Conservation (phyloP, 163 green algal species). For the Coccomyxa subellipsoidea region DNA sequence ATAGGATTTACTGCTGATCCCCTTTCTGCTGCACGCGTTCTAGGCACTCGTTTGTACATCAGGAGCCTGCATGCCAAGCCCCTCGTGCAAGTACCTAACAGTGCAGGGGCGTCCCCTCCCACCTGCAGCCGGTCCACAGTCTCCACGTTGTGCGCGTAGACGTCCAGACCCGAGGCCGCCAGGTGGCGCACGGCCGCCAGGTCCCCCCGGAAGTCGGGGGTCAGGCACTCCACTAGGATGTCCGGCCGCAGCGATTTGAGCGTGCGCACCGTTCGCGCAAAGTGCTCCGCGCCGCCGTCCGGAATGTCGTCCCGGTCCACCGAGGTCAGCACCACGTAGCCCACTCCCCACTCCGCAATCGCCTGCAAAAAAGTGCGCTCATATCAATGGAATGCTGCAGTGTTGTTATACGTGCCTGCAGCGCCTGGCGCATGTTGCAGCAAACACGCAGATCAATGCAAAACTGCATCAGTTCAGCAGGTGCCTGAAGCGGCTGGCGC, state of each 20-base stretch:
- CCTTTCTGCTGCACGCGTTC: too few relatives aligned
- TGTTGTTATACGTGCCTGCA: too few relatives aligned
- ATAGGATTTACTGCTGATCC: too few relatives aligned
- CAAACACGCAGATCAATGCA: too few relatives aligned
- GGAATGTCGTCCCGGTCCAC: conserved; percentile 97
- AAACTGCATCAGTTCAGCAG: too few relatives aligned
- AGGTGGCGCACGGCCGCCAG: conserved; percentile 62
- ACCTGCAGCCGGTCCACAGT: conserved; percentile 71
- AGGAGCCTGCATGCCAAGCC: too few relatives aligned
- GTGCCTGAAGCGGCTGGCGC: too few relatives aligned
- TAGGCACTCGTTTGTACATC: too few relatives aligned
- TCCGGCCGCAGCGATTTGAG: conserved; percentile 62
- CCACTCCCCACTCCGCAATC: conserved; percentile 61
- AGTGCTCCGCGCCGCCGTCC: conserved; percentile 82
- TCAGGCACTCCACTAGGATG: conserved; percentile 85
- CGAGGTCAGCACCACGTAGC: conserved; percentile 96
- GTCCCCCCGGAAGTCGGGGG: conserved; percentile 89
- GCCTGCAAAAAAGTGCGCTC: conserved; percentile 15
- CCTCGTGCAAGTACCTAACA: too few relatives aligned
- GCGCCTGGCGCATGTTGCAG: too few relatives aligned
- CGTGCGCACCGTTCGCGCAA: conserved; percentile 68
- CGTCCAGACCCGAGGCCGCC: conserved; percentile 85
- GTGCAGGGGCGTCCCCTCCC: neutral
- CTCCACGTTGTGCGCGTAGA: conserved; percentile 99
- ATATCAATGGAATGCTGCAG: too few relatives aligned